Base-by-base conservation (phyloP, 2,329 filamentous ascomycete species). In the Chaetomium strumarium region DNA sequence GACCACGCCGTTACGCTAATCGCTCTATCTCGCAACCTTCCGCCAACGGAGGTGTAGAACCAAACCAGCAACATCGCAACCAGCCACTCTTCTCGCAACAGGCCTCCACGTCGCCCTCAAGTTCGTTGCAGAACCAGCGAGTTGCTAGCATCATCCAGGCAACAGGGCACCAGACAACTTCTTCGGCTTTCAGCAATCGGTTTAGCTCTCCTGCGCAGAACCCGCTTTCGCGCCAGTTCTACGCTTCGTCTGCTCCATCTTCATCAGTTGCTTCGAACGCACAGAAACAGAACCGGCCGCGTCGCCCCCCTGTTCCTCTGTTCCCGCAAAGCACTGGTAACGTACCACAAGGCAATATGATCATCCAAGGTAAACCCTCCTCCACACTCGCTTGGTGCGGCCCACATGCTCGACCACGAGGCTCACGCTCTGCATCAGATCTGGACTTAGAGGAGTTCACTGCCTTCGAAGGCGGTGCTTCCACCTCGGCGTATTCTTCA, bases 241-340 rank as follows among this genome's bases (percentile, higher is more conserved):
- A 85, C 81, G 79, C 83, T 66, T 82, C 83, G 63, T 81, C 83
- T 68, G 79, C 81, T 61, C 78, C 83, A 57, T 76, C 78, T 60
- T 83, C 83, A 57, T 75, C 79, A 51, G 73, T 75, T 67, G 73
- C 76, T 64, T 72, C 83, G 68, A 80, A 79, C 59, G 74, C 82
- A 67, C 79, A 79, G 59, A 74, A 76, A 64, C 75, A 78, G 67
- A 72, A 71, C 55, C 74, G 70, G 65, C 67, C 70, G 60, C 68
- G 72, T 64, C 78, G 84, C 65, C 86, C 86, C 48, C 85, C 85
- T 64, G 85, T 90, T 62, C 86, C 86, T 57, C 73, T 88, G 62
- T 90, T 90, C 68, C 70, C 80, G 55, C 81, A 84, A 69, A 78
- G 74, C 65, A 75, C 73, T 60, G 74, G 75, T 69, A 81, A 70